phyloP scores from a whole-genome alignment of 805 yeast genomes.

The Cyberlindnera maclurae region DNA sequence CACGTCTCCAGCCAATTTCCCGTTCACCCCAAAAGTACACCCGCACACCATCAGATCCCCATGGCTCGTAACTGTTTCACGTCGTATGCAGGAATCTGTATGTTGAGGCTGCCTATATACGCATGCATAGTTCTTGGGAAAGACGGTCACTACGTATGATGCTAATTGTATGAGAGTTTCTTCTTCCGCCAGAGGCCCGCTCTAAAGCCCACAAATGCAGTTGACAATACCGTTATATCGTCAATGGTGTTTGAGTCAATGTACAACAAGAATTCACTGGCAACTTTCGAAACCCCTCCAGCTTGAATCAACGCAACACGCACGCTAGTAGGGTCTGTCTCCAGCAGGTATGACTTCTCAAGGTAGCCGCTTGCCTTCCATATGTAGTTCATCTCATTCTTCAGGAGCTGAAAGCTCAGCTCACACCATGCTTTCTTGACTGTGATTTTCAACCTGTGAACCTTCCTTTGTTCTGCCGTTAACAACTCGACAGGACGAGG shows the following conservation, averaged over 20 bases:
- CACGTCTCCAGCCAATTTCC: too few species aligned
- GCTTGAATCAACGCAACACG: slow-evolving; percentile 11
- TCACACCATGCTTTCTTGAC: neutral
- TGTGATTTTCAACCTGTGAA: slow-evolving; percentile 4
- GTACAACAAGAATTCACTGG: slow-evolving; percentile 3
- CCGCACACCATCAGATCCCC: too few species aligned
- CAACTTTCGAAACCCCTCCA: slow-evolving; percentile 1
- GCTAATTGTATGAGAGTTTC: too few species aligned
- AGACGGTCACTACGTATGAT: too few species aligned
- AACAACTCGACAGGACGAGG: neutral
- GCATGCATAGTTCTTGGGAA: too few species aligned
- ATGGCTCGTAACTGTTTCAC: too few species aligned
- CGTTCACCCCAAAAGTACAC: too few species aligned
- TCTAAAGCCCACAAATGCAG: slow-evolving; percentile 12
- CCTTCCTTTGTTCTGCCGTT: slow-evolving; percentile 3
- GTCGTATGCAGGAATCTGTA: too few species aligned
- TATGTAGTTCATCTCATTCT: slow-evolving; percentile 5
- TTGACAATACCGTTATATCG: slow-evolving; percentile 7
- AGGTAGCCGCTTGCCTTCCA: slow-evolving; percentile 19
- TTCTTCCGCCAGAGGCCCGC: slow-evolving; percentile 1
- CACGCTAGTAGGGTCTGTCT: slow-evolving; percentile 7
- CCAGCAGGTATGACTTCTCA: slow-evolving; percentile 8
- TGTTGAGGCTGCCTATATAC: too few species aligned
- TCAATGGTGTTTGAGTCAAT: slow-evolving; percentile 12
- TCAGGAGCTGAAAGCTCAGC: slow-evolving; percentile 5